Base-by-base conservation (phyloP, 2,329 filamentous ascomycete genomes). In the Alternaria triticimaculans region DNA sequence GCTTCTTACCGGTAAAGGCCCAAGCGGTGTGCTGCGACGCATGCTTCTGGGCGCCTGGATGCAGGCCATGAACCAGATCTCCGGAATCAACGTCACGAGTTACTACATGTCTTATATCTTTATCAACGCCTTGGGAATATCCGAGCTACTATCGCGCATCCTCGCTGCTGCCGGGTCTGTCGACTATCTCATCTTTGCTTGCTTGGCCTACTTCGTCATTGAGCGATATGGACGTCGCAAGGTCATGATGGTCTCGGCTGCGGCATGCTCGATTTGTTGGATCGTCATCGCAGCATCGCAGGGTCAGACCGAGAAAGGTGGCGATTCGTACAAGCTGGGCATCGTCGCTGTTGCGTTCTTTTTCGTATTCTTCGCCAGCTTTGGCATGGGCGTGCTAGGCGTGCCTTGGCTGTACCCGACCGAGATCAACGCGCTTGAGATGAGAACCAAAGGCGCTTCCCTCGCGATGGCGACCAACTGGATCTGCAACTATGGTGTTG, bases 221-320 rank as follows among this genome's bases (percentile, higher is more conserved):
- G 84, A 86, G 60, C 75, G 82, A 6, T 84, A 80, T 62, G 84
- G 84, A 3, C 79, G 84, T 10, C 79, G 84, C 10, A 82, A 65
- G 61, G 72, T 85, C 50, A 84, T 86, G 83, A 84, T 86, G 78
- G 72, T 72, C 18, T 83, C 81, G 6, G 81, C 84, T n/a, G 76
- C 78, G 7, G 85, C 82, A 10, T 85, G 84, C 62, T 83, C 80
- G 1, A 79, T 82, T 12, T 87, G 84, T 68, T 86, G 83, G 77
- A 77, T 83, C 18, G 71, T 84, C 9, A 86, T 86, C 55, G 81
- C 83, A 0, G 82, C 84, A 18, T 76, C 82, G 0, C 76, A 84
- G 6, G 81, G 80, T 2, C 70, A 82, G 20, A 78, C 78, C 1
- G 79, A 81, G 54, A 76, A 77, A 15, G 81, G 82, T 6, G 82